These are phyloP conservation scores for Coniochaeta prunicola DNA, from an alignment of 2,329 filamentous ascomycete species.

Conservation along the genomic window DNA sequence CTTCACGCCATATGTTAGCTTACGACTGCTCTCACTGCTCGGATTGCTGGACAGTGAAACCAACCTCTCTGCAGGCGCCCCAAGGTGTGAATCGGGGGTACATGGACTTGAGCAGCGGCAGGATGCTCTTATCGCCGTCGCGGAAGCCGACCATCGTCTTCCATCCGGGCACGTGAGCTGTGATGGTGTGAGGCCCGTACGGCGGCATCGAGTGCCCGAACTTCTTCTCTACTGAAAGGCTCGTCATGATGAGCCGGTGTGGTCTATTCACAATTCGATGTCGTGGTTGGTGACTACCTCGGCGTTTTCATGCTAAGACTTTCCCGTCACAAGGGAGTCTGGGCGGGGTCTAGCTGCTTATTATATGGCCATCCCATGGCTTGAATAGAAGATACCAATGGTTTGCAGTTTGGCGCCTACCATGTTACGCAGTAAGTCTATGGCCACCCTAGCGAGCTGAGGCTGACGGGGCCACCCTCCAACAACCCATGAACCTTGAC, in stretches of 20 bases:
- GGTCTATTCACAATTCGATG: background rate
- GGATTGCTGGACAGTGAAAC: background rate
- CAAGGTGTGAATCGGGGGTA: conserved; percentile 38
- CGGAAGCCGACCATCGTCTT: conserved; percentile 32
- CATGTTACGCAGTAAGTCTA: too few relatives aligned
- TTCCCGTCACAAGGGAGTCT: background rate
- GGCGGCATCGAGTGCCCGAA: conserved; percentile 39
- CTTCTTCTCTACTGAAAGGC: conserved; percentile 18
- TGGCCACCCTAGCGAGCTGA: background rate
- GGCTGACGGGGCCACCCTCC: background rate
- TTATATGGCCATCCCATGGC: background rate
- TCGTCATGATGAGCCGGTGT: conserved; percentile 10
- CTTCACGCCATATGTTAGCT: conserved; percentile 14
- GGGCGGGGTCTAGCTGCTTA: background rate
- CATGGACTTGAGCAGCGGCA: conserved; percentile 30
- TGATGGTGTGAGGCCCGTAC: conserved; percentile 37
- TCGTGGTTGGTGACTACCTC: background rate
- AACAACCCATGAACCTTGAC: background rate
- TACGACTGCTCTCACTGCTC: background rate
- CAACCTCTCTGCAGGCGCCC: conserved; percentile 22
- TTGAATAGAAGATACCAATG: background rate
- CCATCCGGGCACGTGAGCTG: conserved; percentile 38
- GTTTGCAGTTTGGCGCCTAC: background rate
- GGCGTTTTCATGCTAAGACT: background rate
- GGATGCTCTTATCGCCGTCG: conserved; percentile 28